Base-by-base conservation (phyloP, 2,329 filamentous ascomycete genomes). In the Fusarium napiforme region DNA sequence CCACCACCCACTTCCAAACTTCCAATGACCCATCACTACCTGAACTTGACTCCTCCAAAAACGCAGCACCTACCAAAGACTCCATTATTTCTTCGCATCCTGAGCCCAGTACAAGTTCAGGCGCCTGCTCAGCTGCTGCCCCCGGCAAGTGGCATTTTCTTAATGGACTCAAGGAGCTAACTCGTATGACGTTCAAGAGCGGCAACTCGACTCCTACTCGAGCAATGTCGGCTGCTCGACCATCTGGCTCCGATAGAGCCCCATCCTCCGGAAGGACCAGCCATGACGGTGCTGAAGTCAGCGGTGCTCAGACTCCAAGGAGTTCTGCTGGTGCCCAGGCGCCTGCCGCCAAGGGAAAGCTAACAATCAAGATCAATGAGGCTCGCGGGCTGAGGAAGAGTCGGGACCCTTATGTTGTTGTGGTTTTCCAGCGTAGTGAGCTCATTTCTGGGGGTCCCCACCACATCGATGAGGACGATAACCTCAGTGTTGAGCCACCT, bases 351-450 rank as follows among this genome's bases (percentile, higher is more conserved):
- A 96, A 94, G 81, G 96, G 96, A 66, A 97, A 96, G 82, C 87
- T 99, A 64, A 93, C 92, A 39, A 93, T 99, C 77, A 95, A 93
- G 80, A 96, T 99, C 61, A 87, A 91, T 57, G 94, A 98, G 81
- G 96, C 93, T 53, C 89, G 94, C 78, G 94, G 93, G 15, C 84
- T 99, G 59, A 89, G 93, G 69, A 93, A 91, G 65, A 94, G 94
- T 79, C 90, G 91, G 67, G 94, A 98, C 78, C 96, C 96, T 3
- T 99, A 99, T 78, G 94, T 98, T 59, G 95, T 99, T 16, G 97
- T 93, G 67, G 95, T 98, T 32, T 99, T 98, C 79, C 96, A 99
- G 82, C 93, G 94, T 81, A 97, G 96, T 79, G 96, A 99, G 82
- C 92, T 97, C 77, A 97, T 99, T 63, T 98, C 96, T 2, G 92